Conservation (phyloP, 805 yeast genomes). For the Candida mattraensis region DNA sequence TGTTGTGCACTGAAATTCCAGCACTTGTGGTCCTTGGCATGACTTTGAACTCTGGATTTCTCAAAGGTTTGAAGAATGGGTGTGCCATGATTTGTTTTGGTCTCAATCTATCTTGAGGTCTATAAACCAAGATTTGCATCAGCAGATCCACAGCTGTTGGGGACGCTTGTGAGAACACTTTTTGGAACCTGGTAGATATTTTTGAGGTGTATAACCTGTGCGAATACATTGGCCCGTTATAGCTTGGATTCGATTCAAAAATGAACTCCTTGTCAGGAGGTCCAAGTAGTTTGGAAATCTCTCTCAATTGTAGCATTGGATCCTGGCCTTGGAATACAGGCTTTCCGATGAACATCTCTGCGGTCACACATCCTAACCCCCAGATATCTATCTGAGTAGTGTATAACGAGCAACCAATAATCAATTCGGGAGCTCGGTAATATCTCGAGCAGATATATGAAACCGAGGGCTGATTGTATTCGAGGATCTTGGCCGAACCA, state of each 20-base stretch:
- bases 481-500: constrained; percentile 80
- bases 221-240: constrained; percentile 72
- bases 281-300: constrained; percentile 86
- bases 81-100: constrained; percentile 85
- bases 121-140: constrained; percentile 80
- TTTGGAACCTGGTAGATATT: constrained; percentile 43
- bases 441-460: constrained; percentile 95
- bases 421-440: constrained; percentile 94
- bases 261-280: constrained; percentile 77
- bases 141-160: constrained; percentile 84
- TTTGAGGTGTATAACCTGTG: constrained; percentile 44
- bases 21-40: constrained; percentile 33
- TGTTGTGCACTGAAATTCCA: constrained; percentile 39
- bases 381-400: constrained; percentile 93
- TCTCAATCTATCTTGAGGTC: constrained; percentile 78
- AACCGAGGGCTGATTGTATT: constrained; percentile 81
- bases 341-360: constrained; percentile 88
- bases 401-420: constrained; percentile 85
- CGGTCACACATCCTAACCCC: constrained; percentile 96
- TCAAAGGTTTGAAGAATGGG: constrained; percentile 84
- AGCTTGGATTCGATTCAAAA: constrained; percentile 71
- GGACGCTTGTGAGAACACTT: constrained; percentile 75
- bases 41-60: constrained; percentile 48
- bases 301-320: constrained; percentile 84
- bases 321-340: constrained; percentile 96